Evolutionary conservation across 2,329 filamentous ascomycete species (phyloP).

Genomic region (Penicillium sp.): DNA sequence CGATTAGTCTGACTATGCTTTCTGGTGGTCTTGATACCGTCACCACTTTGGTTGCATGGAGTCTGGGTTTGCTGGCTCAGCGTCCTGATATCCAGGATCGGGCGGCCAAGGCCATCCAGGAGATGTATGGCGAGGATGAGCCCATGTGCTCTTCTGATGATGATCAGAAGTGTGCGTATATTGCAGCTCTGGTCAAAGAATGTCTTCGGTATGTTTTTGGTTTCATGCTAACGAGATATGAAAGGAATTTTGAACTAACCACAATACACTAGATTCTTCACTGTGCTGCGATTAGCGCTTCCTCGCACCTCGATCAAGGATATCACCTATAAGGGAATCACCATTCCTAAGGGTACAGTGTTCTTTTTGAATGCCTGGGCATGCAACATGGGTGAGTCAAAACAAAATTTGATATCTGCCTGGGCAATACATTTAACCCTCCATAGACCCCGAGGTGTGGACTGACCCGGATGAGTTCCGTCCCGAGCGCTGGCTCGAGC

Average conservation of each 20-base stretch:
- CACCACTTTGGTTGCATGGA: slow-evolving; percentile 66
- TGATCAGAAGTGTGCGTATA: slow-evolving; percentile 63
- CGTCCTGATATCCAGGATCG: slow-evolving; percentile 63
- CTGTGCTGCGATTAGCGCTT: slow-evolving; percentile 62
- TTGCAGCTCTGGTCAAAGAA: slow-evolving; percentile 64
- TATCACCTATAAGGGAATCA: slow-evolving; percentile 56
- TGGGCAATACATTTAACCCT: background rate
- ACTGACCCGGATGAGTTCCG: slow-evolving; percentile 59
- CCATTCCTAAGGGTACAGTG: slow-evolving; percentile 63
- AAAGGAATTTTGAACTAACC: slow-evolving; percentile 7
- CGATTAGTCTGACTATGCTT: slow-evolving; percentile 68
- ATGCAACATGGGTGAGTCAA: slow-evolving; percentile 62
- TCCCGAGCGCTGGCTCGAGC: slow-evolving; percentile 63
- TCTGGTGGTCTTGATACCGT: slow-evolving; percentile 67
- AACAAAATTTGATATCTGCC: background rate
- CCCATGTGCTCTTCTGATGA: slow-evolving; percentile 62
- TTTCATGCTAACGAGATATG: background rate
- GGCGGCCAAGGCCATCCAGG: slow-evolving; percentile 57
- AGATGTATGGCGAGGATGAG: slow-evolving; percentile 53
- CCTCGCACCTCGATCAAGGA: slow-evolving; percentile 63
- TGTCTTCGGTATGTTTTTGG: slow-evolving; percentile 51
- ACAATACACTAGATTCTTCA: slow-evolving; percentile 53
- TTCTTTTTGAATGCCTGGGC: slow-evolving; percentile 68
- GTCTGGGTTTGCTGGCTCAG: slow-evolving; percentile 59
- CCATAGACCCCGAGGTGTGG: slow-evolving; percentile 56